These are phyloP conservation scores for Diatrype stigma DNA, from an alignment of 2,329 filamentous ascomycete genomes.

Conservation along the genomic window DNA sequence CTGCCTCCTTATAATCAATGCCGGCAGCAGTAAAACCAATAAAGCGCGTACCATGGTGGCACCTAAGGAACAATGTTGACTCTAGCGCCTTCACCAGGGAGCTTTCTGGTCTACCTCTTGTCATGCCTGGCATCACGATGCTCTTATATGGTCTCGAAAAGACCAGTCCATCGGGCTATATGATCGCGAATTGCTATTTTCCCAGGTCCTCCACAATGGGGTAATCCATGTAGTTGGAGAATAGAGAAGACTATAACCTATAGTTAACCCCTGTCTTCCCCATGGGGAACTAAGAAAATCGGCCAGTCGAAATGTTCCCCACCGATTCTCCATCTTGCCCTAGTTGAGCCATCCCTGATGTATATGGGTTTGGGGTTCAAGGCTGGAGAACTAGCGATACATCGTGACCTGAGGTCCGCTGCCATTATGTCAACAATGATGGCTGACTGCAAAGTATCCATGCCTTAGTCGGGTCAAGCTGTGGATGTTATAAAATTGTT, in stretches of 20 bases:
- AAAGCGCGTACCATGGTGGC: conserved; percentile 3
- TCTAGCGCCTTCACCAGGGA: background rate
- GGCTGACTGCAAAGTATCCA: no score
- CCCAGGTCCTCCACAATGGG: background rate
- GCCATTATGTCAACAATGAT: no score
- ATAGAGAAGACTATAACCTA: background rate
- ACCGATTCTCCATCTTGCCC: no score
- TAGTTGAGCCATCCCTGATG: no score
- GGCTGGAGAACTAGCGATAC: no score
- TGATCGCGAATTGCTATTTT: background rate
- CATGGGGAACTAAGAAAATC: background rate
- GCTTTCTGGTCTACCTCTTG: background rate
- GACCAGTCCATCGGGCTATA: background rate
- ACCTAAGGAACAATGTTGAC: background rate
- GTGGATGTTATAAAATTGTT: no score
- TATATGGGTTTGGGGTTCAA: no score
- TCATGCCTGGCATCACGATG: background rate
- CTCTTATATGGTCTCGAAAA: background rate
- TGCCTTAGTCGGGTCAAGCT: no score
- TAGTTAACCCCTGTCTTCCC: background rate
- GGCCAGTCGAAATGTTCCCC: no score
- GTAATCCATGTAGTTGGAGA: background rate
- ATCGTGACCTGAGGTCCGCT: no score
- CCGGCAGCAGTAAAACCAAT: conserved; percentile 6
- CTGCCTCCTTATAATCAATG: conserved; percentile 7